phyloP scores from a whole-genome alignment of 202 grass and related monocot species.

The Dendrocalamus latiflorus region DNA sequence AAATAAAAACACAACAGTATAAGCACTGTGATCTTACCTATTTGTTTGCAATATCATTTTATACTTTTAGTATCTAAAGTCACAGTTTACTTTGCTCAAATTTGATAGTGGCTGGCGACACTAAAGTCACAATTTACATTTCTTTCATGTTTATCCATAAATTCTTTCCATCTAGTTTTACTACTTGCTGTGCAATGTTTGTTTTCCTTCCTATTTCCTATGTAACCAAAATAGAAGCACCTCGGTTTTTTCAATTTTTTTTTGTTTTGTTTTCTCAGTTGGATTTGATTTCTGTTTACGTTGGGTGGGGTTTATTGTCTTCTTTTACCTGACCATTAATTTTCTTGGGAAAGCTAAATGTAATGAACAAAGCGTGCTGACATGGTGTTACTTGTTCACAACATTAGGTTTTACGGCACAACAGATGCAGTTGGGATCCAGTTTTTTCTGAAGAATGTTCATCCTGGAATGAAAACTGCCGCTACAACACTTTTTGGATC shows the following conservation, averaged over 20 bases:
- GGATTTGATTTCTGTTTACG: neutral
- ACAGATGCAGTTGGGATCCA: conserved; percentile 79
- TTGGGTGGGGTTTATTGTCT: neutral
- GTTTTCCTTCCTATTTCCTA: neutral
- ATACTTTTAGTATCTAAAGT: neutral
- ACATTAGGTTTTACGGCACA: conserved; percentile 69
- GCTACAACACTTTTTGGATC: conserved; percentile 68
- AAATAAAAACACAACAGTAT: neutral
- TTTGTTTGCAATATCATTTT: neutral
- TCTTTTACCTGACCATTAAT: neutral
- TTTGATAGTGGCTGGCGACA: neutral
- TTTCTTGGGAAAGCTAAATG: neutral
- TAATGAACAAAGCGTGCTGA: neutral
- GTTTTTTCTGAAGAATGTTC: conserved; percentile 88
- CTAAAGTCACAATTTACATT: neutral
- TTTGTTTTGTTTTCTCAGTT: neutral
- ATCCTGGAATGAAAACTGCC: conserved; percentile 54
- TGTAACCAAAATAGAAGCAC: neutral
- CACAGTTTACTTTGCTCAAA: neutral
- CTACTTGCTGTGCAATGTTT: neutral
- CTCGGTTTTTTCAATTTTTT: neutral
- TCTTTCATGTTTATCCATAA: neutral
- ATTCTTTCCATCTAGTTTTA: neutral
- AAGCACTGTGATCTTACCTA: neutral
- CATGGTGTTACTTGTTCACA: neutral